Evolutionary conservation across 805 yeast genomes (phyloP), one percentile per base, ranked within the genome.

Genomic region (Candida palmyrensis): DNA sequence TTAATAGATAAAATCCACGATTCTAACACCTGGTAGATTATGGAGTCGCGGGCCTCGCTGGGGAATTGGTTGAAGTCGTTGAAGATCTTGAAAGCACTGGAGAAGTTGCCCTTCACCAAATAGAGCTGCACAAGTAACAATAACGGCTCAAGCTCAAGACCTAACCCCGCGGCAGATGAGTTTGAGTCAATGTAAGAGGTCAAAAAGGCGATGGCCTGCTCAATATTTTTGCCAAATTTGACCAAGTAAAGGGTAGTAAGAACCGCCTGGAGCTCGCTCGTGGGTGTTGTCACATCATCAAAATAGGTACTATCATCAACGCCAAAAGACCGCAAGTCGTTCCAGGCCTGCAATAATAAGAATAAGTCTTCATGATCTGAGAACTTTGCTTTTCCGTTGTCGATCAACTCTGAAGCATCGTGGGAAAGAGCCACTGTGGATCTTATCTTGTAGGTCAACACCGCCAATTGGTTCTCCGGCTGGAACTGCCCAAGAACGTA

Each of bases 1-100:
- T 55, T 60, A 26, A 62, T 44, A 5, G 68, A 47, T 29, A 53
- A 47, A 17, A 64, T 36, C 77, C 89, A 85, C 11, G 94, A 77
- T 54, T 86, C 95, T 19, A 87, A 75, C 20, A 87, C 70, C 46
- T 86, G 89, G 55, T 75, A 76, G 29, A 85, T 74, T 22, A 89
- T 73, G 43, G 78, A 82, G 59, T 88, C 96, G 39, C 59, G 50
- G 20, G 64, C 47, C 14, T 51, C 40, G 29, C 48, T 55, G 1
- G 70, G 68, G 41, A 62, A 56, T 27, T 42, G 46, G 25, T 53
- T 47, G 38, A 65, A 61, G 27, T 39, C 47, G 33, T 42, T 41
- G 41, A 59, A 64, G 21, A 62, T 42, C 33, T 54, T 51, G 44
- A 43, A 43, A 19, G 71, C 71, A 26, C 48, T 46, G 14, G 51